Conservation (phyloP, 768 basidiomycete genomes). For the Psilocybe cubensis region DNA sequence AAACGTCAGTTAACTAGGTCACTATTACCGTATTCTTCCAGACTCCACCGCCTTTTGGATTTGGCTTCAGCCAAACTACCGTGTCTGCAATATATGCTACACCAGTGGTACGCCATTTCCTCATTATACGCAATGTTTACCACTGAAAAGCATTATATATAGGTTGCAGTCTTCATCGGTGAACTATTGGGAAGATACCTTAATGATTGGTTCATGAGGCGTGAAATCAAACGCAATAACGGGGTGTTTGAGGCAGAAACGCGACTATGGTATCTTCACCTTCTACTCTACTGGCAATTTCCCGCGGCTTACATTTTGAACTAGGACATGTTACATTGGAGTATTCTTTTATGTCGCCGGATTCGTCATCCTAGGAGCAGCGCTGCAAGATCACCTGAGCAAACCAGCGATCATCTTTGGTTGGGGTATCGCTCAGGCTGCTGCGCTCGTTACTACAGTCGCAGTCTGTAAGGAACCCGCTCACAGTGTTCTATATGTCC, state of each 20-base stretch:
- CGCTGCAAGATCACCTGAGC: constrained; percentile 54
- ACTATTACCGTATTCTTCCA: constrained; percentile 72
- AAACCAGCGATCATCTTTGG: constrained; percentile 64
- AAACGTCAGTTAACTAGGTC: constrained; percentile 38
- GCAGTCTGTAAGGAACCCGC: constrained; percentile 47
- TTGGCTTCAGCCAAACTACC: constrained; percentile 50
- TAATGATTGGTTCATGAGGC: constrained; percentile 56
- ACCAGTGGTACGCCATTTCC: constrained; percentile 46
- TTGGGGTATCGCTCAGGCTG: constrained; percentile 65
- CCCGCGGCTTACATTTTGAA: background rate
- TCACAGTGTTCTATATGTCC: constrained; percentile 31
- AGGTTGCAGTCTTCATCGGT: constrained; percentile 57
- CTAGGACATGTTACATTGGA: constrained; percentile 64
- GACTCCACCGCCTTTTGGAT: constrained; percentile 55
- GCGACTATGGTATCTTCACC: constrained; percentile 53
- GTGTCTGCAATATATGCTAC: constrained; percentile 60
- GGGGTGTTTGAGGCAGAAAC: constrained; percentile 66
- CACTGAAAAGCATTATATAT: background rate
- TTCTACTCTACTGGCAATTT: background rate
- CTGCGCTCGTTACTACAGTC: constrained; percentile 64
- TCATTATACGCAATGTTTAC: background rate
- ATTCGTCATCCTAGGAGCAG: constrained; percentile 59
- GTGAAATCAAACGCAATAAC: constrained; percentile 47
- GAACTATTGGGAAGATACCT: constrained; percentile 55
- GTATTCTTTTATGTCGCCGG: constrained; percentile 64